phyloP scores from a whole-genome alignment of 805 yeast genomes.

The Yamadazyma philogaea region DNA sequence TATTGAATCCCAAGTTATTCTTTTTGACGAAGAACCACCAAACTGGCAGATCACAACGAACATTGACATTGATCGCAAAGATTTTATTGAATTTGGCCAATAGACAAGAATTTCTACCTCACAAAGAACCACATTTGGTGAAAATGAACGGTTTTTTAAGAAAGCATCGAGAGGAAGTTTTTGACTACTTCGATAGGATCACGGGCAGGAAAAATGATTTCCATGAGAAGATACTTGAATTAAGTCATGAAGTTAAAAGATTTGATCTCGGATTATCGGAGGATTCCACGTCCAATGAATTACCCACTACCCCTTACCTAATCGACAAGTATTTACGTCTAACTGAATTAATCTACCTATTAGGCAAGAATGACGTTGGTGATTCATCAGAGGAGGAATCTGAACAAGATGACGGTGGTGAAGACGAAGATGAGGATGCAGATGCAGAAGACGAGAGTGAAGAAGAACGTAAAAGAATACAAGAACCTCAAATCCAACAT shows the following conservation, averaged over 20 bases:
- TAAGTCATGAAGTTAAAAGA: slow-evolving; percentile 55
- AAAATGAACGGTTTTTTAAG: slow-evolving; percentile 67
- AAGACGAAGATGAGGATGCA: slow-evolving; percentile 7
- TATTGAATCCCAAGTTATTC: slow-evolving; percentile 84
- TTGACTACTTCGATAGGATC: slow-evolving; percentile 68
- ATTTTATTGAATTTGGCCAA: slow-evolving; percentile 76
- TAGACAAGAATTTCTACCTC: slow-evolving; percentile 64
- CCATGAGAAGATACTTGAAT: slow-evolving; percentile 52
- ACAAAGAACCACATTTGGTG: slow-evolving; percentile 79
- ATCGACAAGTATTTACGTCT: slow-evolving; percentile 64
- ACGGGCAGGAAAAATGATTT: slow-evolving; percentile 70
- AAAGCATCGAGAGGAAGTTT: slow-evolving; percentile 53
- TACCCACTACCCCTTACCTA: slow-evolving; percentile 66
- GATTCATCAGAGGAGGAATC: slow-evolving; percentile 1
- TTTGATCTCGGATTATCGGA: slow-evolving; percentile 56
- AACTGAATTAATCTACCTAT: slow-evolving; percentile 52
- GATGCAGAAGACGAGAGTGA: slow-evolving; percentile 7
- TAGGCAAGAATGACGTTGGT: slow-evolving; percentile 23
- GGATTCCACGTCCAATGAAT: slow-evolving; percentile 48
- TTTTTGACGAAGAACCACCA: slow-evolving; percentile 69
- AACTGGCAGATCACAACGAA: slow-evolving; percentile 66
- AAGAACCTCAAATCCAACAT: too few relatives aligned
- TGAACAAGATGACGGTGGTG: slow-evolving; percentile 3
- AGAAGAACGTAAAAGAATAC: too few relatives aligned
- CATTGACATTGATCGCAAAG: slow-evolving; percentile 79